Percentiles rank a stretch among this genome's conserved stretches.
Evolutionary conservation across 106 monocot genomes (phyloP).

Genomic region (Dioscorea alata): DNA sequence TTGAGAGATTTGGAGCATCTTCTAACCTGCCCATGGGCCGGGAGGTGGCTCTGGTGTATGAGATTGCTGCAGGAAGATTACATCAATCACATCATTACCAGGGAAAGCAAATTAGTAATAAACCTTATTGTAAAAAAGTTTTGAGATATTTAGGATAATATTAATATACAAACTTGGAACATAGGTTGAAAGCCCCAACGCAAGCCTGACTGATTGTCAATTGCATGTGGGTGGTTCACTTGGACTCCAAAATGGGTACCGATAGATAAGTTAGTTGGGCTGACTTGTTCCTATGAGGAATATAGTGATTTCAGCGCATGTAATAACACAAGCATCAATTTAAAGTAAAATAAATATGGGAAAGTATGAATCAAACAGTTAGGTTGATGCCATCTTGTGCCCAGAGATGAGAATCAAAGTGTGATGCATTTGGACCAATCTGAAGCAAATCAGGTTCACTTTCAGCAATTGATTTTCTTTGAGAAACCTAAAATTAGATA

Average conservation of each 20-base stretch:
- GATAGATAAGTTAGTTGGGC: slow-evolving; percentile 43
- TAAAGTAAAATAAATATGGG: not conserved
- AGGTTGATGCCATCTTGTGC: slow-evolving; percentile 37
- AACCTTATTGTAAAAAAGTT: not conserved
- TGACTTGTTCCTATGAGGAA: slow-evolving; percentile 38
- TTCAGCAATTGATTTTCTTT: slow-evolving; percentile 20
- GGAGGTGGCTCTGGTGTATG: slow-evolving; percentile 42
- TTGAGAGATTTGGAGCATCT: slow-evolving; percentile 3
- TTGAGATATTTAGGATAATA: not conserved
- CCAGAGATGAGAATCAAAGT: slow-evolving; percentile 37
- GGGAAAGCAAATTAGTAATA: not conserved
- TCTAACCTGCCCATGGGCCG: slow-evolving; percentile 42
- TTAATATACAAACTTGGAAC: slow-evolving; percentile 33
- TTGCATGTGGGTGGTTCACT: slow-evolving; percentile 34
- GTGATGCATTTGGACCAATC: slow-evolving; percentile 30
- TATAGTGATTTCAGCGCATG: not conserved
- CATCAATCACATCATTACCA: not conserved
- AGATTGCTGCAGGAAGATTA: slow-evolving; percentile 25
- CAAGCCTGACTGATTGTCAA: slow-evolving; percentile 38
- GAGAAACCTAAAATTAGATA: slow-evolving; percentile 15
- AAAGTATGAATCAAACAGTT: slow-evolving; percentile 13
- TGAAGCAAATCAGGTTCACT: slow-evolving; percentile 28
- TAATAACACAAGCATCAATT: not conserved
- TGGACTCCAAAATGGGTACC: slow-evolving; percentile 43
- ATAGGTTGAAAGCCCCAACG: slow-evolving; percentile 45